phyloP scores from a whole-genome alignment of 2,329 filamentous ascomycete genomes.

The Immersiporthe knoxdaviesiana region DNA sequence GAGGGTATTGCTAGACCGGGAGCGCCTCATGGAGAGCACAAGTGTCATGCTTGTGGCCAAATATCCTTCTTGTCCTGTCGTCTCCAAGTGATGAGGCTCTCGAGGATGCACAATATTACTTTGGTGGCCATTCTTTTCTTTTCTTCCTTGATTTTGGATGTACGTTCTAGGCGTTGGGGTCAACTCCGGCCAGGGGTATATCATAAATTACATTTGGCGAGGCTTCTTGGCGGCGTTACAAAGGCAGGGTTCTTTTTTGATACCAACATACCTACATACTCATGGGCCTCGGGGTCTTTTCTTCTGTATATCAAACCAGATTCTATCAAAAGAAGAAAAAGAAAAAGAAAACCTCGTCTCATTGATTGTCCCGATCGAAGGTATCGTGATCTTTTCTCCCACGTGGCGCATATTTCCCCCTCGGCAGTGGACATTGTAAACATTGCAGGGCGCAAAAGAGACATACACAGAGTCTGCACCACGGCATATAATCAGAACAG shows the following conservation, averaged over 20 bases:
- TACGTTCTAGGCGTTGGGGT: conserved; percentile 8
- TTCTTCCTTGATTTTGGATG: background rate
- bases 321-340: no score
- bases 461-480: background rate
- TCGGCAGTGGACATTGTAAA: background rate
- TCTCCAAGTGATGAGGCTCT: background rate
- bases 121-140: no score
- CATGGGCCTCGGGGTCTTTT: background rate
- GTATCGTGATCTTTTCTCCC: background rate
- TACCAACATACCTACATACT: background rate
- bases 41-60: conserved; percentile 23
- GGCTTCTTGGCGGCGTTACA: background rate
- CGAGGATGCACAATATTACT: background rate
- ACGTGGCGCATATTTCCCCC: background rate
- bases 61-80: conserved; percentile 19
- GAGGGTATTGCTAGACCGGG: conserved; percentile 17
- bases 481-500: background rate
- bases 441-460: background rate
- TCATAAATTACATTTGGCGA: background rate
- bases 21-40: conserved; percentile 4
- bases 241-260: background rate
- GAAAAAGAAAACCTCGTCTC: no score
- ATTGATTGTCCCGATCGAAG: background rate
- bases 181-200: no score
- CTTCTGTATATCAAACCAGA: background rate